phyloP scores from a whole-genome alignment of 1,284 basidiomycete genomes.

The Jaminaea rosea region DNA sequence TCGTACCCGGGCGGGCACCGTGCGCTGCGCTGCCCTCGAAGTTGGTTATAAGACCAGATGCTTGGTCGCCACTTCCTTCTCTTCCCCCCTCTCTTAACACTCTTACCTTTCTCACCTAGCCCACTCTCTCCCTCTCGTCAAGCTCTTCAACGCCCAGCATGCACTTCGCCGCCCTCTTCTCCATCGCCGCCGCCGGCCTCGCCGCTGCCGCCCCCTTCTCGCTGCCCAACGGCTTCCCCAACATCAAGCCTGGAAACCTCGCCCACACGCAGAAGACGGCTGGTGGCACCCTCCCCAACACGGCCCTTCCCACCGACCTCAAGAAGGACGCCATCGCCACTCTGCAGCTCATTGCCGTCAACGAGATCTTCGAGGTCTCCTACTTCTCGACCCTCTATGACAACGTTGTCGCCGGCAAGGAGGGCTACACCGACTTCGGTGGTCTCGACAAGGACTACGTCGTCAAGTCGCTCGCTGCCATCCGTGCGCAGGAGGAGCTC shows the following conservation, averaged over 20 bases:
- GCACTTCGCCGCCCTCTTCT: no score
- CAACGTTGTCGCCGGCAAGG: slow-evolving; percentile 9
- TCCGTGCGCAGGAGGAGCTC: slow-evolving; percentile 17
- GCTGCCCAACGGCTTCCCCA: slow-evolving; percentile 14
- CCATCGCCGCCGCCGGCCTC: no score
- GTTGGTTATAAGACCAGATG: no score
- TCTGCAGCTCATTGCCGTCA: slow-evolving; percentile 15
- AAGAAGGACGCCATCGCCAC: slow-evolving; percentile 4
- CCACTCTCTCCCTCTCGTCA: no score
- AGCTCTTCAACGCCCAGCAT: no score
- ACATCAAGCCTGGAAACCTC: slow-evolving; percentile 7
- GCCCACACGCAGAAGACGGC: slow-evolving; percentile 8
- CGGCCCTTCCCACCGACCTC: slow-evolving; percentile 9
- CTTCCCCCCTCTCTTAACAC: no score
- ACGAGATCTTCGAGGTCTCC: slow-evolving; percentile 18
- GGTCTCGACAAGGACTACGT: slow-evolving; percentile 6
- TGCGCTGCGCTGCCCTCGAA: no score
- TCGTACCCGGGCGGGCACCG: no score
- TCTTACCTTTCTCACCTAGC: no score
- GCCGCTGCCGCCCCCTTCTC: slow-evolving; percentile 13
- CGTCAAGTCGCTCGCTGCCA: slow-evolving; percentile 12
- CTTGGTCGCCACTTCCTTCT: no score
- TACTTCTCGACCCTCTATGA: slow-evolving; percentile 12
- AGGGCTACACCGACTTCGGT: slow-evolving; percentile 13
- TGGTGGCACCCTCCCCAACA: slow-evolving; percentile 12